A percentile compares a stretch with the other conserved stretches of the same genome.
These are phyloP conservation scores for Podaxis sp. DNA, from an alignment of 768 basidiomycete genomes.

Conservation along the genomic window DNA sequence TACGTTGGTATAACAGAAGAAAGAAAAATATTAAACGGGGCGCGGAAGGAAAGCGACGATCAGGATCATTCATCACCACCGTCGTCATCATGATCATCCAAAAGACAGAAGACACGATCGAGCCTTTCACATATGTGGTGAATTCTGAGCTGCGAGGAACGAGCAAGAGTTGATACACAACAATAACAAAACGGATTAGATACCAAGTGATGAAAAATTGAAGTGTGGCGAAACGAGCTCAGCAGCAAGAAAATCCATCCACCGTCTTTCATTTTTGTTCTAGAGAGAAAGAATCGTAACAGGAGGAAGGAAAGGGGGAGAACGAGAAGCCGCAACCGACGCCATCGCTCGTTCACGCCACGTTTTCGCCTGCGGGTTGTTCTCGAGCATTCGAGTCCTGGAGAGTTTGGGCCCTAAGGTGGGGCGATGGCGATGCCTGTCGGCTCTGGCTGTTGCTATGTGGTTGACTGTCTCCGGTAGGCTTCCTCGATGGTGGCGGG, in stretches of 20 bases:
- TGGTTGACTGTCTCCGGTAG: slow-evolving; percentile 2
- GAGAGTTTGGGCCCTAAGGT: slow-evolving; percentile 2
- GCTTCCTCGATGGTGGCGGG: slow-evolving; percentile 1
- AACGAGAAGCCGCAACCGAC: neutral
- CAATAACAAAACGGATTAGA: neutral
- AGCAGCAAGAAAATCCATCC: neutral
- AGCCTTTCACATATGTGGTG: neutral
- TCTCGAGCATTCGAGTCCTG: slow-evolving; percentile 11
- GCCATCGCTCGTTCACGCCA: neutral
- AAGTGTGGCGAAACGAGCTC: neutral
- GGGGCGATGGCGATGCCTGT: slow-evolving; percentile 7
- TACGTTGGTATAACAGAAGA: slow-evolving; percentile 1
- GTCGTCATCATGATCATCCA: neutral
- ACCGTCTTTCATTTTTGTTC: neutral
- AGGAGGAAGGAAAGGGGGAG: neutral
- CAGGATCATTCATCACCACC: neutral
- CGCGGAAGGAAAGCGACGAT: neutral
- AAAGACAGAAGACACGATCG: neutral
- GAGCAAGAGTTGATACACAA: neutral
- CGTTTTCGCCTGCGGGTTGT: neutral
- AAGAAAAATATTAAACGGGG: neutral
- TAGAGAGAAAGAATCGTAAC: neutral
- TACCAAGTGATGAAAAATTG: neutral
- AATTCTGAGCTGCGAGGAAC: neutral
- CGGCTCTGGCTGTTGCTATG: slow-evolving; percentile 12